Evolutionary conservation across 305 asterid species (phyloP), one percentile per base, ranked within the genome.

Genomic region (Fraxinus platypoda): DNA sequence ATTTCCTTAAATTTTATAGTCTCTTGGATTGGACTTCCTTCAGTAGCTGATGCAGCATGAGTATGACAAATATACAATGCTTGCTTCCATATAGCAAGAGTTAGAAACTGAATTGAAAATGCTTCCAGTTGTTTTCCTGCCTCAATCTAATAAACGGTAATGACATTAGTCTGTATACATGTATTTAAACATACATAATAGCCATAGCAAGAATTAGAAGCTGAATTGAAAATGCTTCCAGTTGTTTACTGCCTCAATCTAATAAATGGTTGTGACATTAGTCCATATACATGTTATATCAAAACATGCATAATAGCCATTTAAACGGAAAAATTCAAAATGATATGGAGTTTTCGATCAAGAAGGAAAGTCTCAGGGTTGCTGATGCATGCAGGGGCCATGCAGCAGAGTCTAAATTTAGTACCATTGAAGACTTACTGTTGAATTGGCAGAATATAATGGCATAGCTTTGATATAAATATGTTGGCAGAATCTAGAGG

Each of bases 51-150:
- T 62, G 95, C 93, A 28, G 96, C 93, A 84, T 90, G 92, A 41
- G 96, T 87, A 81, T 91, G 97, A 85, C 97, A 93, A 43, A 95
- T 90, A 81, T 90, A 86, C 84, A 95, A 79, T 41, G 96, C 97
- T 88, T 95, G 94, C 91, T 95, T 95, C 98, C 98, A 92, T 84
- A 91, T 89, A 82, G 98, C 98, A 87, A 95, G 98, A 90, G 86
- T 89, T 73, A 92, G 95, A 76, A 95, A 95, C 88, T 91, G 98
- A 82, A 91, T 75, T 37, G 98, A 92, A 81, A 95, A 95, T 85
- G 97, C 98, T 84, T 93, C 97, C 81, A 95, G 87, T 62, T 89
- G 92, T 74, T 81, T 90, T 85, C 90, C 91, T 81, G 89, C 92
- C 83, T 88, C 92, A 78, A 89, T 82, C 98, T 93, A 78, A 84